Evolutionary conservation across 2,329 filamentous ascomycete genomes (phyloP), one percentile per base, ranked within the genome.

Genomic region (Alternaria triticina): DNA sequence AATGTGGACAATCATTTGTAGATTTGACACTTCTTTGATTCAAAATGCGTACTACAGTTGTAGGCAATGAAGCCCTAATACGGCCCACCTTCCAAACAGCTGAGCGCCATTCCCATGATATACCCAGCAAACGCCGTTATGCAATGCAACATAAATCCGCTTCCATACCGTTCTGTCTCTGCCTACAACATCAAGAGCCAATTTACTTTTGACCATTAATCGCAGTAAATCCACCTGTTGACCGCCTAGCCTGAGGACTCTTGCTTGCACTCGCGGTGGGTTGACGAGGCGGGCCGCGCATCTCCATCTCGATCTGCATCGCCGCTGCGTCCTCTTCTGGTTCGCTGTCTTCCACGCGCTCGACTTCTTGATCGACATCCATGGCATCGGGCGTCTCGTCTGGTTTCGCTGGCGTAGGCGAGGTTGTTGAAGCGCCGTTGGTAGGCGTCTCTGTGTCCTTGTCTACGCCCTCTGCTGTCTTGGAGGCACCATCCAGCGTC

Each of bases 231-330:
- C 49, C 49, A 40, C 76, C 76, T n/a, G 71, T 65, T 40, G 70
- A 54, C 33, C 65, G 56, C 64, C 68, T 56, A n/a, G 64, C 54
- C 47, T 59, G 59, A 6, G 67, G 66, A 57, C 61, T 54, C 30
- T 62, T 54, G 17, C 23, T 66, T 20, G 61, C 61, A 28, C 44
- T 46, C 15, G 44, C 44, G 8, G 36, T 28, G 15, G 54, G 52
- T 12, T 58, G 58, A 2, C 55, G 61, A 27, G 64, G 66, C 58
- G 74, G 74, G 4, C 77, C 77, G 6, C 77, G 70, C 77, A 80
- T 80, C 64, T 80, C 77, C 75, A 80, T 79, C 66, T 80, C 77
- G n/a, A 80, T 70, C 61, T 79, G 77, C 76, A 78, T 78, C 0
- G 77, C 76, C 20, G 76, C 75, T 1, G 69, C 67, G 51, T 78